These are phyloP conservation scores for Dothidotthia symphoricarpi DNA, from an alignment of 2,329 filamentous ascomycete genomes.

Conservation along the genomic window DNA sequence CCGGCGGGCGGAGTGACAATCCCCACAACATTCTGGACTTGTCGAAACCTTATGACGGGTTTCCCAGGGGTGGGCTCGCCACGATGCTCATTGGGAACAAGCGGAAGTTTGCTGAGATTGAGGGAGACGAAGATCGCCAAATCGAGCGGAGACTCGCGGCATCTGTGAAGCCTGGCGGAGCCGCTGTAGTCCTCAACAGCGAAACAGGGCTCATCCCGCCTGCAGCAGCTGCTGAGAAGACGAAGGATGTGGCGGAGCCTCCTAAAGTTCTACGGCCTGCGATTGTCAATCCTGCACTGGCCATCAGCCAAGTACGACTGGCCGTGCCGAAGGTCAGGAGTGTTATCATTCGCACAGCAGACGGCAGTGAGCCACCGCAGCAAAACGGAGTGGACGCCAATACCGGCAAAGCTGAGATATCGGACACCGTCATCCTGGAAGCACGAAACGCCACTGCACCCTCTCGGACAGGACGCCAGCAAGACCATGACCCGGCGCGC, in stretches of 20 bases:
- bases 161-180: conserved; percentile 64
- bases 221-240: conserved; percentile 50
- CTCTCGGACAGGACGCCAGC: conserved; percentile 57
- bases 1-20: conserved; percentile 63
- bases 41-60: conserved; percentile 87
- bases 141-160: conserved; percentile 59
- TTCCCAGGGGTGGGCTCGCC: conserved; percentile 84
- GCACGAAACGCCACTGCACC: conserved; percentile 73
- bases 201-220: conserved; percentile 76
- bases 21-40: conserved; percentile 84
- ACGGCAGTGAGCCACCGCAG: conserved; percentile 57
- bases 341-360: conserved; percentile 78
- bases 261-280: conserved; percentile 87
- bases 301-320: conserved; percentile 78
- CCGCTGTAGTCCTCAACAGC: conserved; percentile 72
- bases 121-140: conserved; percentile 70
- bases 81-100: conserved; percentile 91
- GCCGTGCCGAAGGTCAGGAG: conserved; percentile 83
- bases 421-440: conserved; percentile 74
- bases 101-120: conserved; percentile 71
- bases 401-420: conserved; percentile 51
- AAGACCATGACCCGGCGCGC: conserved; percentile 77
- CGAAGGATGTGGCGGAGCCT: conserved; percentile 46
- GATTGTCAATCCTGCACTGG: conserved; percentile 76
- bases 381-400: conserved; percentile 45